phyloP scores from a whole-genome alignment of 108 stramenopile genomes.

The Nitzschia sp. region DNA sequence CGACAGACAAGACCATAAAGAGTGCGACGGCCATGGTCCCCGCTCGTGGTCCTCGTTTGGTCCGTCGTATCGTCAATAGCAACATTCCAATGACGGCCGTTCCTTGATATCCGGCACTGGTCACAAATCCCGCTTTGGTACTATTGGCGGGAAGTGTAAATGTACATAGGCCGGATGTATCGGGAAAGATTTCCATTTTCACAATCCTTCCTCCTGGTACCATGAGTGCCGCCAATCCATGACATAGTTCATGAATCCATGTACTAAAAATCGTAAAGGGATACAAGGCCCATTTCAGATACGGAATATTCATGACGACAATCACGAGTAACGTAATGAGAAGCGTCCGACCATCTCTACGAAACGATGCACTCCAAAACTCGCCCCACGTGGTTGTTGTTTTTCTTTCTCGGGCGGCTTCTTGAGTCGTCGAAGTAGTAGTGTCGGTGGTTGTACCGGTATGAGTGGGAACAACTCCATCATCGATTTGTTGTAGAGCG shows the following conservation, averaged over 20 bases:
- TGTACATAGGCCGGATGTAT: constrained; percentile 43
- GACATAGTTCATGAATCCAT: constrained; percentile 71
- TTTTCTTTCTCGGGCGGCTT: background rate
- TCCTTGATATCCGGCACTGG: constrained; percentile 60
- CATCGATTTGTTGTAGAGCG: background rate
- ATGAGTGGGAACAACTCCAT: background rate
- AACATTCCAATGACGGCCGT: constrained; percentile 53
- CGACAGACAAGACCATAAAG: constrained; percentile 45
- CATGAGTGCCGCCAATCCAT: constrained; percentile 51
- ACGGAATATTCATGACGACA: constrained; percentile 46
- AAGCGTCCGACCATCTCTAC: constrained; percentile 47
- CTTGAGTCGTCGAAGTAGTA: background rate
- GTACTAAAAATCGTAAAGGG: constrained; percentile 61
- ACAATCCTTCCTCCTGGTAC: constrained; percentile 35
- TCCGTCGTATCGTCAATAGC: constrained; percentile 53
- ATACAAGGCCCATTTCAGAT: constrained; percentile 42
- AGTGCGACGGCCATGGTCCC: constrained; percentile 52
- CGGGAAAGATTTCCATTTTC: constrained; percentile 50
- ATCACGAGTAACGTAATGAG: constrained; percentile 41
- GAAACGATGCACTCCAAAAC: constrained; percentile 15
- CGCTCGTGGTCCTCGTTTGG: constrained; percentile 41
- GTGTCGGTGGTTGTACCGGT: too few species aligned
- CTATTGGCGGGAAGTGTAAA: constrained; percentile 26
- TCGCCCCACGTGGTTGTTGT: constrained; percentile 19
- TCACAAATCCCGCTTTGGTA: constrained; percentile 38